A percentile compares a stretch with the other conserved stretches of the same genome.
These are phyloP conservation scores for Volvox africanus DNA, from an alignment of 139 green algal species.

Conservation along the genomic window DNA sequence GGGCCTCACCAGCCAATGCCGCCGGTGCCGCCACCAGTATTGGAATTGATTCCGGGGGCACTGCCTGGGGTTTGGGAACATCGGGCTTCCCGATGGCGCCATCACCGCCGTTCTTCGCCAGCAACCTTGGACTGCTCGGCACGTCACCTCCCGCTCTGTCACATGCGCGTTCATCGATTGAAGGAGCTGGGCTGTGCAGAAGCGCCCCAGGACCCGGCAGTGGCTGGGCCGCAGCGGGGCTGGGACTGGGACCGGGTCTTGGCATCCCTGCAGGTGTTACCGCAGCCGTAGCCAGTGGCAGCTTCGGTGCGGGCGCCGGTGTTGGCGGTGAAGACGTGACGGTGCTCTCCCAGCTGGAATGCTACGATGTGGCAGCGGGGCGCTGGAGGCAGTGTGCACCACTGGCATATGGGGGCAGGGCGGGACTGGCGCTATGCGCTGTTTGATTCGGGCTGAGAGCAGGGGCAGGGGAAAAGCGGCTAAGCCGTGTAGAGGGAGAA, in stretches of 20 bases:
- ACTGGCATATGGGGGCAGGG: constrained; percentile 58
- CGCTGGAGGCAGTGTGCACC: constrained; percentile 59
- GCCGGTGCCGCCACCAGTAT: background rate
- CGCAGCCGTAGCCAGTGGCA: background rate
- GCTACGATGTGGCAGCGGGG: constrained; percentile 51
- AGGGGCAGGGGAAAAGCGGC: no score
- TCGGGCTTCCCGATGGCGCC: background rate
- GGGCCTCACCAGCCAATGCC: background rate
- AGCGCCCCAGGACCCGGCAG: background rate
- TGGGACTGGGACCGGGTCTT: background rate
- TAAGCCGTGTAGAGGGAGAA: no score
- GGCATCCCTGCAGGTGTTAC: background rate
- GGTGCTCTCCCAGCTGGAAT: constrained; percentile 59
- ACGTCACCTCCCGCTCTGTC: background rate
- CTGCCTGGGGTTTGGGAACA: background rate
- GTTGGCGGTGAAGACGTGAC: constrained; percentile 38
- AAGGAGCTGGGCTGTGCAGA: background rate
- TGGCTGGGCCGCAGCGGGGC: background rate
- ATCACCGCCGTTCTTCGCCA: background rate
- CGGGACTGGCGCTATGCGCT: constrained; percentile 64
- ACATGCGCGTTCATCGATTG: background rate
- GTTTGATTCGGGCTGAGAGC: constrained; percentile 41
- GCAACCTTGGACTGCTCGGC: background rate
- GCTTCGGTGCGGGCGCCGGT: background rate
- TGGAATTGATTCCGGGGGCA: background rate